Evolutionary conservation across 139 green algal genomes (phyloP), one percentile per base, ranked within the genome.

Genomic region (Chlorella sp.): DNA sequence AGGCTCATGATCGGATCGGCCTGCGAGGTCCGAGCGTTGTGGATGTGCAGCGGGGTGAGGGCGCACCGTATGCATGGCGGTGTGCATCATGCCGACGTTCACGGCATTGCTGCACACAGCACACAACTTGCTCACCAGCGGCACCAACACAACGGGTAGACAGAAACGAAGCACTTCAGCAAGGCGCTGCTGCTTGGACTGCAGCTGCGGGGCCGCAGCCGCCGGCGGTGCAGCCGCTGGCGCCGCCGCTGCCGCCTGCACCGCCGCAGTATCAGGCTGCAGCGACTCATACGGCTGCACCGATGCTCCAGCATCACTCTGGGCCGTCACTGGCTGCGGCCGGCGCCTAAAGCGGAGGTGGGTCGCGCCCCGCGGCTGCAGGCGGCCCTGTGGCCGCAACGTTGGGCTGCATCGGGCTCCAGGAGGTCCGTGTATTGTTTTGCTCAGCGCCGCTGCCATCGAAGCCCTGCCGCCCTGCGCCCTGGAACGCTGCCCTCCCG

Each of bases 1-100:
- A 98, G 85, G 22, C 75, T 88, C 94, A 98, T 96, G 26, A 98
- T 80, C 11, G 75, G 34, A n/a, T 51, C 14, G 30, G 48, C 54
- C 75, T 81, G 75, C 51, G 24, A 2, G 51, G 16, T 60, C 13
- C 19, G 30, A 43, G 48, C 28, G 46, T 68, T 48, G n/a, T 34
- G 11, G 36, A n/a, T 2, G 48, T 14, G 73, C 17, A 13, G 0
- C 5, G 16, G 17, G 26, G 28, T 17, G 30, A 7, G 13, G 30
- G 30, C 26, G 28, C 20, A 3, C 41, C n/a, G 4, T 22, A 32
- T 36, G 22, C 24, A 34, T 19, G 26, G 24, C 40, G 5, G 20
- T 54, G 36, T 22, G 16, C 11, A 38, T 9, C 22, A 75, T 14
- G 38, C 19, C 32, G 40, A 38, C 38, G 69, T 19, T 6, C 19